Evolutionary conservation across 2,329 filamentous ascomycete genomes (phyloP).

Genomic region (Penicillium sp.): DNA sequence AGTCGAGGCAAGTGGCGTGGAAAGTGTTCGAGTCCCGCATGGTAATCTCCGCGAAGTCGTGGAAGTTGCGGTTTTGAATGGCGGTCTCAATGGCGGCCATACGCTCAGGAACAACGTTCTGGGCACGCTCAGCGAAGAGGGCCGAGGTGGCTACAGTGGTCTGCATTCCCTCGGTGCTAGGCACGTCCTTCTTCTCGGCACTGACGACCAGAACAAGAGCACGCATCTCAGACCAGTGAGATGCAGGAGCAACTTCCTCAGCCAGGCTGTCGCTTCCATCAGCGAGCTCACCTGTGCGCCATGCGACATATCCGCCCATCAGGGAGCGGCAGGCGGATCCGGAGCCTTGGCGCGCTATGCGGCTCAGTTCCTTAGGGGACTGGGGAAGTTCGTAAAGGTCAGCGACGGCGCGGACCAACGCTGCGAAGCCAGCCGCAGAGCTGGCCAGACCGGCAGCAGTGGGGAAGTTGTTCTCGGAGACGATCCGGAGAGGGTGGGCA

Average conservation of each 20-base stretch:
- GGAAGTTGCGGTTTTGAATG: constrained; percentile 75
- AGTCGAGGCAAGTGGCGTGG: constrained; percentile 92
- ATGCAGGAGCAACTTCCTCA: constrained; percentile 80
- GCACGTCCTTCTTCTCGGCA: constrained; percentile 93
- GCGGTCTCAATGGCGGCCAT: constrained; percentile 86
- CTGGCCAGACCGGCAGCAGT: constrained; percentile 83
- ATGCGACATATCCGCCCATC: constrained; percentile 94
- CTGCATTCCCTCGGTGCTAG: constrained; percentile 93
- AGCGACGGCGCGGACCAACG: constrained; percentile 74
- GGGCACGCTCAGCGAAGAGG: constrained; percentile 76
- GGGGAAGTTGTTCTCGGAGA: constrained; percentile 98
- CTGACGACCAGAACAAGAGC: constrained; percentile 88
- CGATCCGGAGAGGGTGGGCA: constrained; percentile 72
- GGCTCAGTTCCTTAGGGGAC: constrained; percentile 75
- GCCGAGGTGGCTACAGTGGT: constrained; percentile 87
- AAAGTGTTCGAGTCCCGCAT: constrained; percentile 98
- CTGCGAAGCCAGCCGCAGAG: constrained; percentile 64
- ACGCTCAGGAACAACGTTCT: constrained; percentile 72
- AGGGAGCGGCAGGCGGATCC: constrained; percentile 91
- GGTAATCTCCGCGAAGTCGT: constrained; percentile 80
- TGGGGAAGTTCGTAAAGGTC: constrained; percentile 84
- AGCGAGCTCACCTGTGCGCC: constrained; percentile 71
- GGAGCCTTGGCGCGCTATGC: constrained; percentile 89
- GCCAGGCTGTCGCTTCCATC: constrained; percentile 87
- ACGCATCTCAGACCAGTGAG: constrained; percentile 94